Conservation (phyloP, 306 rosid species). For the Pueraria montana region DNA sequence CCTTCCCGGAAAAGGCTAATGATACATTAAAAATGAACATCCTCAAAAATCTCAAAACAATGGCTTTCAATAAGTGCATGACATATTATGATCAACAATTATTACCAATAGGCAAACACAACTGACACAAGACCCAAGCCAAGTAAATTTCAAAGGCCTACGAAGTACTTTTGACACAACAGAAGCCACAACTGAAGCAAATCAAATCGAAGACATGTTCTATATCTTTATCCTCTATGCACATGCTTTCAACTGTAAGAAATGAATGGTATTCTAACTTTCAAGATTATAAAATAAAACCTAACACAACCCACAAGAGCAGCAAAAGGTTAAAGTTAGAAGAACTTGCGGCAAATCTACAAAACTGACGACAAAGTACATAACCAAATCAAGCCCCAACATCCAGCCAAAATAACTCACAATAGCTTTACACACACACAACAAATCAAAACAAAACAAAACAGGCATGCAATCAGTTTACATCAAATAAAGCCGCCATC, state of each 20-base stretch:
- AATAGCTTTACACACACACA: not conserved
- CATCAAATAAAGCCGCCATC: not conserved
- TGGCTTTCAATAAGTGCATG: not conserved
- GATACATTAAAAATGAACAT: not conserved
- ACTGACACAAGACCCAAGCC: not conserved
- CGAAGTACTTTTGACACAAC: not conserved
- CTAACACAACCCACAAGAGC: not conserved
- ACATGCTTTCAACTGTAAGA: not conserved
- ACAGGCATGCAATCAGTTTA: not conserved
- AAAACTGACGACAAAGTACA: not conserved
- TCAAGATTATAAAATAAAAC: not conserved
- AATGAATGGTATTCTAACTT: not conserved
- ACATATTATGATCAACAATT: slow-evolving; percentile 7
- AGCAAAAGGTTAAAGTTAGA: not conserved
- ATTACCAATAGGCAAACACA: not conserved
- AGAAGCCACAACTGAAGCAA: not conserved
- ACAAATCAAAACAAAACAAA: not conserved
- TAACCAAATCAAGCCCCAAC: not conserved
- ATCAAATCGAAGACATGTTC: not conserved
- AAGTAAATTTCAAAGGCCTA: not conserved
- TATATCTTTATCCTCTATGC: not conserved
- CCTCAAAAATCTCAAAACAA: slow-evolving; percentile 8
- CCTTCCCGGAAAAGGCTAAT: not conserved
- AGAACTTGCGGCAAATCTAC: not conserved
- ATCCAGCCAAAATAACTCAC: slow-evolving; percentile 1